A percentile compares a stretch with the other conserved stretches of the same genome.
Conservation (phyloP, 371 early-diverging fungal genomes). For the Haplosporangium sp. region DNA sequence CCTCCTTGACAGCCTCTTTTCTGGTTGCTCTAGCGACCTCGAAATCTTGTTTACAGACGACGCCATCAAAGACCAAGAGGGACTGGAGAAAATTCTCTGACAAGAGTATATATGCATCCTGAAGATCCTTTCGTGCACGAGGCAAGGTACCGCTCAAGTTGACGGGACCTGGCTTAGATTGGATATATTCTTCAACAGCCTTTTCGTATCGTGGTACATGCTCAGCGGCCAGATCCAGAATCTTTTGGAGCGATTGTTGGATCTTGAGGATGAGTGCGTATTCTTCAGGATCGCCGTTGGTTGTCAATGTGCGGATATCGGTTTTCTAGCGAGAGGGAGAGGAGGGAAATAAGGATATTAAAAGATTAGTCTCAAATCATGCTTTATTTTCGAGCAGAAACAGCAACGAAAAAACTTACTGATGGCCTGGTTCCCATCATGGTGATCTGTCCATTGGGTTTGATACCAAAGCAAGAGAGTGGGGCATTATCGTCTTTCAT, state of each 20-base stretch:
- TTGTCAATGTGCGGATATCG: constrained; percentile 57
- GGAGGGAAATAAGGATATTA: neutral
- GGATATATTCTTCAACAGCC: constrained; percentile 36
- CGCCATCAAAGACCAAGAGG: constrained; percentile 64
- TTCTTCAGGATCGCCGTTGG: constrained; percentile 59
- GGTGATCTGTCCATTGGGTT: constrained; percentile 59
- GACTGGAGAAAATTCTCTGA: constrained; percentile 70
- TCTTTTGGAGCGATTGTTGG: constrained; percentile 42
- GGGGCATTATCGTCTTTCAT: constrained; percentile 74
- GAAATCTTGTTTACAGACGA: constrained; percentile 65
- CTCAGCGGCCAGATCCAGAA: constrained; percentile 27
- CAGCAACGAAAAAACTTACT: constrained; percentile 50
- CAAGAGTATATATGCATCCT: constrained; percentile 60
- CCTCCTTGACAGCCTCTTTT: constrained; percentile 65
- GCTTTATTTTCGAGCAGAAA: constrained; percentile 28
- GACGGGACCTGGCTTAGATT: constrained; percentile 13
- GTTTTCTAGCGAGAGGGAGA: constrained; percentile 41
- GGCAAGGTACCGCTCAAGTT: constrained; percentile 8
- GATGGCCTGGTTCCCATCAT: constrained; percentile 66
- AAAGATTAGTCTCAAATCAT: constrained; percentile 51
- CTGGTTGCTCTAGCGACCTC: constrained; percentile 69
- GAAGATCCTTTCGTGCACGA: constrained; percentile 52
- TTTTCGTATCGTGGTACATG: constrained; percentile 46
- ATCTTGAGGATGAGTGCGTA: constrained; percentile 48
- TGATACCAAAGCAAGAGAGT: constrained; percentile 64